Conservation (phyloP, 495 filamentous ascomycete species). For the Hyaloscypha finlandica region DNA sequence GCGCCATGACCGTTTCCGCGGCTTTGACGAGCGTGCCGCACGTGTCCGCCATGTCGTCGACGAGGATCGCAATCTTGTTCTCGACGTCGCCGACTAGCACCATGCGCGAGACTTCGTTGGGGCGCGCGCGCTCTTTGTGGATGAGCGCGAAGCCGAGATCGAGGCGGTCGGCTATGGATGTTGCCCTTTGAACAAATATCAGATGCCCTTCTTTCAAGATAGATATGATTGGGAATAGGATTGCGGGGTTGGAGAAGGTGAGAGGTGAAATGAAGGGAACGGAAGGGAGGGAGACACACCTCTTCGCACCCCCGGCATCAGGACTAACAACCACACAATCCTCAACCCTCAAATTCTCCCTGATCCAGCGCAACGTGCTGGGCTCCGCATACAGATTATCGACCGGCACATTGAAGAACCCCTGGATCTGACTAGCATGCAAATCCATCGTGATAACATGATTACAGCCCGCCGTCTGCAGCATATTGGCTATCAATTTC, state of each 20-base stretch:
- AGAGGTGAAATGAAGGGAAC: not conserved
- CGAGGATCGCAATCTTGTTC: conserved; percentile 57
- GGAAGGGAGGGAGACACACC: conserved; percentile 54
- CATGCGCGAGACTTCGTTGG: conserved; percentile 96
- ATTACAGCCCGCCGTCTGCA: conserved; percentile 88
- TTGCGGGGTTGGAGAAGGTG: too few relatives aligned
- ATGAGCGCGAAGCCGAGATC: conserved; percentile 97
- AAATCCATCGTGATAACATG: conserved; percentile 91
- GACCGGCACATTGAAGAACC: conserved; percentile 98
- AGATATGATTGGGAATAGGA: too few relatives aligned
- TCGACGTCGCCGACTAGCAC: conserved; percentile 81
- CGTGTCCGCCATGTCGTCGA: conserved; percentile 87
- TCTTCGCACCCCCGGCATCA: conserved; percentile 94
- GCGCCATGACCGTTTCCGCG: conserved; percentile 84
- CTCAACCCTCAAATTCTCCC: conserved; percentile 77
- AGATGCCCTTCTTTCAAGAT: too few relatives aligned
- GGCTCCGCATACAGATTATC: conserved; percentile 98
- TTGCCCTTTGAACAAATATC: conserved; percentile 56
- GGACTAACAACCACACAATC: conserved; percentile 95
- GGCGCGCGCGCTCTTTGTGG: conserved; percentile 94
- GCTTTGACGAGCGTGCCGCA: conserved; percentile 95
- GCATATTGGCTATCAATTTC: conserved; percentile 95
- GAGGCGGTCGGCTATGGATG: conserved; percentile 92
- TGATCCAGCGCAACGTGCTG: conserved; percentile 86
- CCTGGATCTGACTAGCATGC: conserved; percentile 77